Base-by-base conservation (phyloP, 2,329 filamentous ascomycete genomes). In the Talaromyces amestolkiae region DNA sequence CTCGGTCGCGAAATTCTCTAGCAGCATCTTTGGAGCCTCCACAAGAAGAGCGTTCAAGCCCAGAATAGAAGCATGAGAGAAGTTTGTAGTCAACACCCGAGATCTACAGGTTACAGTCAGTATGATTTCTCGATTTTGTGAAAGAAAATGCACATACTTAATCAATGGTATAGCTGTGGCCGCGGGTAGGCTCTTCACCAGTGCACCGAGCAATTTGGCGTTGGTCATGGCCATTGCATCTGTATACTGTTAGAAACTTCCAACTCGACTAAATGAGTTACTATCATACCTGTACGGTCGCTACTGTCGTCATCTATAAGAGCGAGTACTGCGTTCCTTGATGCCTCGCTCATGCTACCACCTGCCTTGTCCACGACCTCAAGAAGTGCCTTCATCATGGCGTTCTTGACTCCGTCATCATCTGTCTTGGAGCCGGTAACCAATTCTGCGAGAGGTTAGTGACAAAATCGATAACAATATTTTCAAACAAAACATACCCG, bases 281-380 rank as follows among this genome's bases (percentile, higher is more conserved):
- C 24, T 24, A 22, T 68, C 73, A 73, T 82, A 75, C 88, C 86
- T 73, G 93, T 91, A 54, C 85, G 85, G 69, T 91, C 91, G 67
- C 92, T 91, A 3, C 85, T 81, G 67, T 97, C 93, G 70, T 88
- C 88, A 76, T 98, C 95, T 73, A 99, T 97, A 58, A 99, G 83
- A 51, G 87, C 86, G 58, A 99, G 82, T 31, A 99, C 92, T n/a
- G 93, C 89, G 67, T 88, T 86, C 64, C 93, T 89, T 58, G 94
- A 97, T 24, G 89, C 82, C 72, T 98, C 95, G 72, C 91, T 93
- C 95, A 99, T 99, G 79, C 94, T 97, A 65, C 85, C 85, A 63
- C 95, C 95, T 19, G 93, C 94, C 79, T 97, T 97, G 83, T 92
- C 94, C 67, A 99, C 90, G 35, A 99, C 95, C 75, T 98, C 94